Base-by-base conservation (phyloP, 768 basidiomycete species). In the Termitomyces bulborhizus region DNA sequence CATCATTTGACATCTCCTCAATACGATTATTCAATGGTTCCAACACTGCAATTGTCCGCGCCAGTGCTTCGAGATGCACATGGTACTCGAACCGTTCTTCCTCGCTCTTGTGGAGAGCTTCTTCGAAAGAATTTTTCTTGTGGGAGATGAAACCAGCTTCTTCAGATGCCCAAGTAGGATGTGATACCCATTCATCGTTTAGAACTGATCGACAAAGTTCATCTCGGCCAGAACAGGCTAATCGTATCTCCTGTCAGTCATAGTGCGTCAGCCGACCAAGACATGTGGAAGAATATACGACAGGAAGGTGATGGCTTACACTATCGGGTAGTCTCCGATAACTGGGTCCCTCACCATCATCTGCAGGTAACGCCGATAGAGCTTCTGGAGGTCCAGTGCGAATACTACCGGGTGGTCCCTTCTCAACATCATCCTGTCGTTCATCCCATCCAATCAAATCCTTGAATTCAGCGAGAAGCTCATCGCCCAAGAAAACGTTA, bases 31-130 rank as follows among this genome's bases (percentile, higher is more conserved):
- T 81, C 56, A 98, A 78, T 2, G 95, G 95, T 65, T 98, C 93
- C 54, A 99, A 81, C 42, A 96, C 73, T 1, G 90, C 84, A 64
- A 98, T 96, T 13, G 95, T 98, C 42, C 95, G 85, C 9, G 83
- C 73, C 62, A 98, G 84, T 16, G 88, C 92, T 66, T 97, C 93
- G 41, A 99, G 82, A 62, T 95, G 90, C 57, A 95, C 94, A 62
- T 97, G 94, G 68, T 93, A 98, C 70, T 98, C 96, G 71, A 98
- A 93, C 29, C 97, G 85, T 69, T 99, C 97, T 69, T 99, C 96
- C 70, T 99, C 97, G 63, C 93, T 89, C 71, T 93, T 93, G 74
- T 98, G 94, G 54, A 98, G 76, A 0, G 91, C 90, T 65, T 98
- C 96, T 69, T 99, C 97, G 68, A 89, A 98, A 5, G 84, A 80